These are phyloP conservation scores for Vigna trinervia DNA, from an alignment of 306 rosid species.

Conservation along the genomic window DNA sequence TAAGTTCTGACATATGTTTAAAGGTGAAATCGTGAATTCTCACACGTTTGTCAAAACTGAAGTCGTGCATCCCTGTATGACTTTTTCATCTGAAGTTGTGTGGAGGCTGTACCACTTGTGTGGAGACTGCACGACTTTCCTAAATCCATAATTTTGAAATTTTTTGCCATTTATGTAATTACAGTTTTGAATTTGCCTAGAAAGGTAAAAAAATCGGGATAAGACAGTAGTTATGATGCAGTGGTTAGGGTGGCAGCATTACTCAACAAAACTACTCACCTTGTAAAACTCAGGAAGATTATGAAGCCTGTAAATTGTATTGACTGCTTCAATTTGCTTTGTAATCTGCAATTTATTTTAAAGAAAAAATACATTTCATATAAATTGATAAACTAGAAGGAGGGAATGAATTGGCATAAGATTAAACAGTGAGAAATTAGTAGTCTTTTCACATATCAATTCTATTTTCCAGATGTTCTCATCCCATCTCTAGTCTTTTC, in stretches of 20 bases:
- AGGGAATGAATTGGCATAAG: neutral
- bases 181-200: no score
- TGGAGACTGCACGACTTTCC: no score
- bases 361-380: constrained; percentile 10
- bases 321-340: constrained; percentile 76
- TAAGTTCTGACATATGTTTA: no score
- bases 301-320: constrained; percentile 85
- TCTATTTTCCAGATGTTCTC: neutral
- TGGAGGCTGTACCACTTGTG: no score
- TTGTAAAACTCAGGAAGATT: constrained; percentile 91
- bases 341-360: constrained; percentile 65
- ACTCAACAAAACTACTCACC: constrained; percentile 53
- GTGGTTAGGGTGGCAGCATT: neutral
- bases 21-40: no score
- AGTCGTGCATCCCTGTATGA: no score
- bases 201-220: no score
- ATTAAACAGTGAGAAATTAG: constrained; percentile 8
- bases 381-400: neutral
- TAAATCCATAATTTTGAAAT: no score
- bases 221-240: neutral
- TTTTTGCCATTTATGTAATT: no score
- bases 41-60: no score
- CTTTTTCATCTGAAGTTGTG: no score
- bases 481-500: neutral
- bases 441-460: neutral